phyloP scores from a whole-genome alignment of 768 basidiomycete species.

The Trametes coccinea region DNA sequence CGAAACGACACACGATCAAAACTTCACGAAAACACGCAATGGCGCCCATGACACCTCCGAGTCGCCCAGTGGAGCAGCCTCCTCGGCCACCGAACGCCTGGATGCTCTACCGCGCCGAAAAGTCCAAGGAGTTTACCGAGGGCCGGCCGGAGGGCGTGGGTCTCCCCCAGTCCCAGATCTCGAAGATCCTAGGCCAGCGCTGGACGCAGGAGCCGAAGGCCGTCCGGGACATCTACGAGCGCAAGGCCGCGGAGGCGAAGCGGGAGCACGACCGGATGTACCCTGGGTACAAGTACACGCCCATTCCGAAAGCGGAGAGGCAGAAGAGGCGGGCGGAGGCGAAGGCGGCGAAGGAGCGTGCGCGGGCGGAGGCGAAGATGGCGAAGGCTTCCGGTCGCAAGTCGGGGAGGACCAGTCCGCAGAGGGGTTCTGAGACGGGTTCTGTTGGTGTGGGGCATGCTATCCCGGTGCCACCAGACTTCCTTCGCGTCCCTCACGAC shows the following conservation, averaged over 20 bases:
- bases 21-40: background rate
- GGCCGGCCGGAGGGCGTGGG: background rate
- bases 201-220: background rate
- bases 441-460: no score
- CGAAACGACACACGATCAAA: no score
- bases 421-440: no score
- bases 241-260: background rate
- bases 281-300: background rate
- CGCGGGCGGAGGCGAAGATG: background rate
- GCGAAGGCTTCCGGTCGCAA: background rate
- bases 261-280: background rate
- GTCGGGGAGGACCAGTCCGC: no score
- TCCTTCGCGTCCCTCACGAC: no score
- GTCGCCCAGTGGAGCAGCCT: background rate
- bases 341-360: slow-evolving; percentile 9
- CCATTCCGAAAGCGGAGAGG: background rate
- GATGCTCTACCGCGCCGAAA: background rate
- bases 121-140: background rate
- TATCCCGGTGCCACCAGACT: no score
- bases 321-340: background rate
- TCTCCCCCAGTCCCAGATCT: background rate
- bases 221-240: background rate
- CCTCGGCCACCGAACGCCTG: slow-evolving; percentile 1
- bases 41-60: background rate
- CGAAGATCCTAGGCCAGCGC: background rate